Evolutionary conservation across 148 eudicot species (phyloP), one percentile per base, ranked within the genome.

Genomic region (Dysphania ambrosioides): DNA sequence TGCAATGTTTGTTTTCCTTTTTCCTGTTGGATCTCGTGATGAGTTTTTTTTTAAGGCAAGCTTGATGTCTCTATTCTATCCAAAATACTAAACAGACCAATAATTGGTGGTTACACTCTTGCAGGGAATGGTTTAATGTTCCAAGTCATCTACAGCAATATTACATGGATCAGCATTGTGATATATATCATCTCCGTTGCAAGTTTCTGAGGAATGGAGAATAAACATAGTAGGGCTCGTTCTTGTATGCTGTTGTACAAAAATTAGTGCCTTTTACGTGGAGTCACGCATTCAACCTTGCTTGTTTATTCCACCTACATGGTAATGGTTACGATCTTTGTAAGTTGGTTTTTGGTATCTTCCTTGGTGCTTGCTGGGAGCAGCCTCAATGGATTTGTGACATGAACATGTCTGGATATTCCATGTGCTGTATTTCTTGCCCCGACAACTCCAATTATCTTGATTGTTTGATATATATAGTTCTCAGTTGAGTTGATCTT

Each of bases 51-150:
- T 44, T 30, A 41, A 18, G 3, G n/a, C n/a, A n/a, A n/a, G n/a
- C 10, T 42, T 41, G 8, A 15, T 19, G 19, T 41, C 19, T 42
- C 4, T 24, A 24, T 42, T 8, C 35, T 68, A 6, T 41, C 34
- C 0, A 24, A 42, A 15, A 2, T 34, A 19, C n/a, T n/a, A n/a
- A n/a, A n/a, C n/a, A n/a, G 11, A 5, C 16, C 2, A 8, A 23
- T 51, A 49, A 65, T 7, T 9, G 35, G 51, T 65, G 53, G 53
- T 34, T 49, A n/a, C 38, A 21, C 30, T 63, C 8, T 51, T 34
- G 63, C 77, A 74, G 77, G 61, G 34, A 49, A 10, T 2, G 49
- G 68, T 26, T 35, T 41, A 41, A 32, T 32, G 51, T 19, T n/a
- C 26, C 24, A 65, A 51, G 51, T 64, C 40, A n/a, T n/a, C n/a